Base-by-base conservation (phyloP, 257 asterid genomes). In the Gentiana straminea region DNA sequence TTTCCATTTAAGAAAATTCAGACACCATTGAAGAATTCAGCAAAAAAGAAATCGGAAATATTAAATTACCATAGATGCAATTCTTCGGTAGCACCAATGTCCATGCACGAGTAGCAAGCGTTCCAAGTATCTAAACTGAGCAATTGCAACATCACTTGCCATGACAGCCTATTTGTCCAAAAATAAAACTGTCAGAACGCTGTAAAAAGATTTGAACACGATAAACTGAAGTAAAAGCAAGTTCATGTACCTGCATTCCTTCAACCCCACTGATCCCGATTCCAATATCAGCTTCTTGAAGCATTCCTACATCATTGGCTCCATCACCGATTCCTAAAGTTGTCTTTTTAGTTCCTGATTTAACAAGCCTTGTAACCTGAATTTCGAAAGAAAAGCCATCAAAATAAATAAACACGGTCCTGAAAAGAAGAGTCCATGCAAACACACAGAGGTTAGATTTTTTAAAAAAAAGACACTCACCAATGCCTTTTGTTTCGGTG, bases 271-370 rank as follows among this genome's bases (percentile, higher is more conserved):
- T 92, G 58, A 92, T 92, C 51, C 99, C 99, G 7, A 92, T 77
- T 47, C 99, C 97, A 8, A 92, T 86, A 65, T 92, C 99, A n/a
- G 99, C 99, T 81, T 92, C 99, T 73, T 92, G 99, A 63, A 92
- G 97, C 99, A 92, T 92, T 68, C 99, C 99, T 48, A 92, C 99
- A 38, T 92, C 99, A 57, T 92, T 92, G 36, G 99, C 99, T 50
- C 99, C 99, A 62, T 92, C 99, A 12, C 99, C 99, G 33, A 92
- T 81, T 4, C 87, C 99, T 52, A 92, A 68, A 4, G 96, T 89
- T 0, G 93, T 86, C 71, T 67, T 89, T 59, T 76, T 70, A 2
- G 94, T 81, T 66, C 97, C 97, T 47, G 64, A 70, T 76, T 92
- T 89, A 45, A 92, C 99, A 8, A 92, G 94, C 53, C 99, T 77